Evolutionary conservation across 805 yeast genomes (phyloP), one percentile per base, ranked within the genome.

Genomic region (Candida broadrunensis): DNA sequence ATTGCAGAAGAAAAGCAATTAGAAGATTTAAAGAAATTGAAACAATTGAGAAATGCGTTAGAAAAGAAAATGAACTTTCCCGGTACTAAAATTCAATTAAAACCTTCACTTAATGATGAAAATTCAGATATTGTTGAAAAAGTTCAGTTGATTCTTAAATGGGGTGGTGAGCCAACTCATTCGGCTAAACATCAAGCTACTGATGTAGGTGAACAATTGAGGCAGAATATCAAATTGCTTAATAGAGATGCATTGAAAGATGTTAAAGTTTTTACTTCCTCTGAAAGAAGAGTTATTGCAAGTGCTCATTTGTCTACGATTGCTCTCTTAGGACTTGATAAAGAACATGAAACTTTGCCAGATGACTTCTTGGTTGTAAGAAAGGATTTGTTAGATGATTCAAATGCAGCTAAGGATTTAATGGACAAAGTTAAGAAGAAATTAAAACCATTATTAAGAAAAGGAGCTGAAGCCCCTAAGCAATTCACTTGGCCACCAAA

Each of bases 151-250:
- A 95, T 93, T 46, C 72, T 93, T 53, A 93, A 93, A 61, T 93
- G 99, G 99, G 99, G 99, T 53, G 99, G 99, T 48, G 99, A 93
- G 63, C 97, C 99, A 5, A 93, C 99, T 1, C 99, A 93, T 61
- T 89, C 97, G 9, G 97, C 98, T 2, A 78, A 83, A 47, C 86
- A 88, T 60, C 99, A 93, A 66, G 95, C 97, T 1, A 77, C 83
- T 21, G 99, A 93, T 62, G 78, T 93, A 15, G 99, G 99, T 39
- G 98, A 91, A 58, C 97, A 90, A 63, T 77, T 86, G 68, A 81
- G 99, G 55, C 96, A 91, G 59, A 96, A 93, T 61, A 77, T 89
- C 52, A 83, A 87, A 56, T 73, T 93, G 44, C 72, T 93, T 58
- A 93, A 93, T 63, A 81, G 85, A 47, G 85, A 83, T 30, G 88